Percentiles rank a stretch among this genome's conserved stretches.
phyloP scores from a whole-genome alignment of 2,329 filamentous ascomycete species.

The Fonsecaea pugnacius region DNA sequence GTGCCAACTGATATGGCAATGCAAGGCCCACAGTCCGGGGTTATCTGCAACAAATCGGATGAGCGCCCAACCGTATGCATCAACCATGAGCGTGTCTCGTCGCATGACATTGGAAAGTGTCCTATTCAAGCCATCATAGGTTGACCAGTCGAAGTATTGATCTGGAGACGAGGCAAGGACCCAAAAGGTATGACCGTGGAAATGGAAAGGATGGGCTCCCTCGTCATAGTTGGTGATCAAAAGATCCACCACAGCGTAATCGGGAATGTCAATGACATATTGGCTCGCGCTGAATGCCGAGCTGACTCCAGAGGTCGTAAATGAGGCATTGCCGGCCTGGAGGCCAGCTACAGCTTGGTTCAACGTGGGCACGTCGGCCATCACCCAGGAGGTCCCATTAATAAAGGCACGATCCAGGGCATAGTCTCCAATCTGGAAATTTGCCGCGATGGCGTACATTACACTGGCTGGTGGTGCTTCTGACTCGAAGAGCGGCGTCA shows the following conservation, averaged over 20 bases:
- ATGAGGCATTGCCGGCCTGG: constrained; percentile 2
- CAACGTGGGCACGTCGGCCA: constrained; percentile 10
- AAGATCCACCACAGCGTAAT: constrained; percentile 41
- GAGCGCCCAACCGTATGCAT: constrained; percentile 42
- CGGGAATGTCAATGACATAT: constrained; percentile 18
- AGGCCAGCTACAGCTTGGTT: constrained; percentile 17
- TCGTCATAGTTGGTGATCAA: constrained; percentile 45
- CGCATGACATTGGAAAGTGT: constrained; percentile 11
- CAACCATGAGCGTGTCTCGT: constrained; percentile 43
- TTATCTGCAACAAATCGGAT: constrained; percentile 45
- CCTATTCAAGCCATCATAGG: constrained; percentile 8
- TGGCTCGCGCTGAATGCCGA: constrained; percentile 15
- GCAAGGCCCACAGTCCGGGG: constrained; percentile 45
- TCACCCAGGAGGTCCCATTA: constrained; percentile 21
- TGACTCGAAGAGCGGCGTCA: constrained; percentile 11
- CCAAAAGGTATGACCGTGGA: constrained; percentile 48
- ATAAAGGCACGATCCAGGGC: constrained; percentile 15
- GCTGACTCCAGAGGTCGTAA: constrained; percentile 11
- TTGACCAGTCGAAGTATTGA: constrained; percentile 51
- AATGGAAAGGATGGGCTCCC: constrained; percentile 54
- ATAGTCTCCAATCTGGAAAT: constrained; percentile 73
- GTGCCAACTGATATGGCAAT: constrained; percentile 47
- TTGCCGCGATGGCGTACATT: constrained; percentile 49
- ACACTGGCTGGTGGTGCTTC: constrained; percentile 32
- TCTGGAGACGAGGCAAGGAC: constrained; percentile 8